Percentiles rank a stretch among this genome's conserved stretches.
These are phyloP conservation scores for Kwoniella europaea DNA, from an alignment of 768 basidiomycete species.

Conservation along the genomic window DNA sequence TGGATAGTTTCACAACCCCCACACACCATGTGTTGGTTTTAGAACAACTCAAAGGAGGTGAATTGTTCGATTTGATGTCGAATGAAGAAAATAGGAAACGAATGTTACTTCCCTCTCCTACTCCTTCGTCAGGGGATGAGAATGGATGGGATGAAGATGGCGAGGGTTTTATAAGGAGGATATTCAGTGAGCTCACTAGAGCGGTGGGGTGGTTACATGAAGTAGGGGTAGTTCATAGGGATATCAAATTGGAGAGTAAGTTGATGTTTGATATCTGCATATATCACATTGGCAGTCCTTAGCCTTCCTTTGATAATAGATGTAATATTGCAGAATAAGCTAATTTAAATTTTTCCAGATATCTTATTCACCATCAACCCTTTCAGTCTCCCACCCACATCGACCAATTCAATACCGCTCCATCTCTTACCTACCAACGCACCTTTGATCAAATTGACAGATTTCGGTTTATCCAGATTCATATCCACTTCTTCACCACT, in stretches of 20 bases:
- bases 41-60: conserved; percentile 76
- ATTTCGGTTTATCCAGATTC: conserved; percentile 88
- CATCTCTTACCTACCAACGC: conserved; percentile 58
- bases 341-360: conserved; percentile 60
- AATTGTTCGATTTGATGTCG: conserved; percentile 75
- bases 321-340: background rate
- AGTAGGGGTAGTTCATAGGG: conserved; percentile 82
- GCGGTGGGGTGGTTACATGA: conserved; percentile 88
- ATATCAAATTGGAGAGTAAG: conserved; percentile 76
- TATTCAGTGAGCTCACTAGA: conserved; percentile 76
- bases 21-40: conserved; percentile 79
- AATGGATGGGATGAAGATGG: conserved; percentile 18
- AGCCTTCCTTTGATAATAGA: background rate
- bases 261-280: conserved; percentile 6
- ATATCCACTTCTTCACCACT: conserved; percentile 70
- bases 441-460: conserved; percentile 79
- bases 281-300: too few relatives aligned
- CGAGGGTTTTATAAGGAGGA: conserved; percentile 65
- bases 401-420: conserved; percentile 47
- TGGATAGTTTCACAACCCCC: conserved; percentile 72
- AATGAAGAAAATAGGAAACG: conserved; percentile 58
- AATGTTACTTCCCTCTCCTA: conserved; percentile 59
- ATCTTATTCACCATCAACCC: conserved; percentile 72
- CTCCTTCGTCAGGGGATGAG: conserved; percentile 13
- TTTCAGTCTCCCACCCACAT: conserved; percentile 52